Conservation (phyloP, 192 early-diverging fungal genomes). For the Coemansia sp. region DNA sequence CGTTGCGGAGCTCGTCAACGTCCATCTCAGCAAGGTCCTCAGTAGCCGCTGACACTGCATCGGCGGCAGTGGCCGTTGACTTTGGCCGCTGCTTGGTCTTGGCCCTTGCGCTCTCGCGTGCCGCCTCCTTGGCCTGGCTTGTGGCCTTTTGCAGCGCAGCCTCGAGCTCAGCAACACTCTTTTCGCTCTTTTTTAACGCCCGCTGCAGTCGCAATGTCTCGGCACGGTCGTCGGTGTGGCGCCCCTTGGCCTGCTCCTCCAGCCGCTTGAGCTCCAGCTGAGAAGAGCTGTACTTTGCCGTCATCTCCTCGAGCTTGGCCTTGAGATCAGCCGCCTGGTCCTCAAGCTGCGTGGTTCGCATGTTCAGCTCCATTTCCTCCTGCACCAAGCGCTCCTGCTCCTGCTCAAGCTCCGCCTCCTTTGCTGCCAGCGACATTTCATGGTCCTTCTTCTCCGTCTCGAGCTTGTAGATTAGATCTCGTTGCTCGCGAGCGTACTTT, state of each 20-base stretch:
- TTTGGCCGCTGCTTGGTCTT: slow-evolving; percentile 32
- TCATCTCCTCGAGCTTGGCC: slow-evolving; percentile 19
- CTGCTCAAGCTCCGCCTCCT: slow-evolving; percentile 46
- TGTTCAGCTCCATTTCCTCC: slow-evolving; percentile 50
- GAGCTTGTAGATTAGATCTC: slow-evolving; percentile 37
- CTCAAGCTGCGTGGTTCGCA: slow-evolving; percentile 49
- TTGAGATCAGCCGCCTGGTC: slow-evolving; percentile 51
- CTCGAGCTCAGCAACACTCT: slow-evolving; percentile 31
- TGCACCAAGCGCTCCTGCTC: slow-evolving; percentile 55
- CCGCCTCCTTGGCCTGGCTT: slow-evolving; percentile 19
- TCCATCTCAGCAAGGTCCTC: slow-evolving; percentile 44
- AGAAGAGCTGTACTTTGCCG: slow-evolving; percentile 15
- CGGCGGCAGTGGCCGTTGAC: slow-evolving; percentile 46
- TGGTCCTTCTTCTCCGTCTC: slow-evolving; percentile 41
- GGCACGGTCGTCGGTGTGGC: slow-evolving; percentile 23
- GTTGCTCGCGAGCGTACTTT: slow-evolving; percentile 44
- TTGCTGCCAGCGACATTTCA: slow-evolving; percentile 31
- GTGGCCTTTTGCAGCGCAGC: slow-evolving; percentile 32
- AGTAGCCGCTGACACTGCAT: slow-evolving; percentile 41
- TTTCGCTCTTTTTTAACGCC: slow-evolving; percentile 30
- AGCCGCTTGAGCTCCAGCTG: slow-evolving; percentile 28
- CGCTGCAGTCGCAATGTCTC: slow-evolving; percentile 32
- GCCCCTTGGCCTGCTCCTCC: slow-evolving; percentile 35
- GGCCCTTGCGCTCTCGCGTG: slow-evolving; percentile 15
- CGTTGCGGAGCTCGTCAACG: slow-evolving; percentile 41